Evolutionary conservation across 208 protist species (phyloP), one percentile per base, ranked within the genome.

Genomic region (Trypanosoma grayi): DNA sequence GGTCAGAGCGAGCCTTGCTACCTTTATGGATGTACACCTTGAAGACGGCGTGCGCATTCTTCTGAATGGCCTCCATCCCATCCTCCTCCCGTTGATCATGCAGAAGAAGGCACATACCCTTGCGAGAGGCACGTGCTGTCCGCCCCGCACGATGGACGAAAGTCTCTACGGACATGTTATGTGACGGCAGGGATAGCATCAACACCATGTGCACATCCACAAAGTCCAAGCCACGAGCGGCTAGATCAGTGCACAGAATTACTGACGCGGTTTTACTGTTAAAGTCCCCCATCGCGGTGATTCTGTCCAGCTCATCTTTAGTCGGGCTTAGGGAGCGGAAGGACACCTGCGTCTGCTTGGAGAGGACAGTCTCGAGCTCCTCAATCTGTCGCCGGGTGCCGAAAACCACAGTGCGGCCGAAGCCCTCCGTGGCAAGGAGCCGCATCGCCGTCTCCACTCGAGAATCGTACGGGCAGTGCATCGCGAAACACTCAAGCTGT

Each of bases 141-240:
- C 97, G 83, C 13, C 98, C 97, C 6, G 97, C 88, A 54, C 97
- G 84, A 71, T 99, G 97, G n/a, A 99, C 83, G 65, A 99, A 99
- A 14, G 97, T 96, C 50, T 94, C 89, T 9, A 84, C 66, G 10
- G 96, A 87, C 48, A 90, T 83, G 41, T 66, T 67, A 31, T 66
- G 59, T 8, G 46, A 48, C 5, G 98, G 97, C 20, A 97, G 81
- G 61, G 98, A 97, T 51, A 98, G 96, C 87, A 99, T 98, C 24
- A 99, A 52, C 30, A 99, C 98, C 74, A 92, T 97, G 54, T 95
- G 79, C 22, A 99, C 95, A 24, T 46, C 70, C 9, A 85, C 76
- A 36, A 99, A 89, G 81, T 99, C 97, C 9, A 99, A 72, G 18
- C 97, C 97, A 40, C 97, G 92, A 0, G 96, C 93, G 9, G 93